Evolutionary conservation across 495 filamentous ascomycete genomes (phyloP).

Genomic region (Penicillium roqueforti): DNA sequence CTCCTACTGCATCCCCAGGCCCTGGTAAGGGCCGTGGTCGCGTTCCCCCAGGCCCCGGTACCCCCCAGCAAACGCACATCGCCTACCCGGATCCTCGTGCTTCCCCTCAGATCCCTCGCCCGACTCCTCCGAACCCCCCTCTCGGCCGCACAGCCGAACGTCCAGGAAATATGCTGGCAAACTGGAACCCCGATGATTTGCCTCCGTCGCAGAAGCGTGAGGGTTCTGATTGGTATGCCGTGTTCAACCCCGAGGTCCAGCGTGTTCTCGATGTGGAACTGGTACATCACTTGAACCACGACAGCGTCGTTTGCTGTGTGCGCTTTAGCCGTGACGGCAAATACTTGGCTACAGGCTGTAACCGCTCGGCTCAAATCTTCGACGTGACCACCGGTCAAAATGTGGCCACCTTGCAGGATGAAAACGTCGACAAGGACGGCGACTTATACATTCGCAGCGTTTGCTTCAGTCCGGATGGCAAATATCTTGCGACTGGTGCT

Average conservation of each 20-base stretch:
- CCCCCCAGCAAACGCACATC: constrained; percentile 82
- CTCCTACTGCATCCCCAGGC: constrained; percentile 81
- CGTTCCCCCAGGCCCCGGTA: constrained; percentile 68
- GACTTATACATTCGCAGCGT: constrained; percentile 90
- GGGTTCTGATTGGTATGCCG: constrained; percentile 78
- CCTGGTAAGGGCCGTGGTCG: constrained; percentile 61
- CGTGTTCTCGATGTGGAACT: constrained; percentile 82
- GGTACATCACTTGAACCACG: constrained; percentile 79
- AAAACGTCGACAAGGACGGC: constrained; percentile 74
- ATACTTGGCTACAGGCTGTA: constrained; percentile 85
- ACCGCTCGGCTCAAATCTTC: constrained; percentile 85
- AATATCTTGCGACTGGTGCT: constrained; percentile 82
- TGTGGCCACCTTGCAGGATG: constrained; percentile 75
- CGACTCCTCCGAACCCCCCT: constrained; percentile 62
- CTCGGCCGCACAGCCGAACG: constrained; percentile 43
- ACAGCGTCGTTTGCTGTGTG: constrained; percentile 89
- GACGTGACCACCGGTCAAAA: constrained; percentile 76
- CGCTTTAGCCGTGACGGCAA: constrained; percentile 85
- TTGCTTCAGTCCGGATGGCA: constrained; percentile 88
- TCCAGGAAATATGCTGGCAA: constrained; percentile 75
- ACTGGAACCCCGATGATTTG: constrained; percentile 79
- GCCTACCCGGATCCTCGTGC: constrained; percentile 76
- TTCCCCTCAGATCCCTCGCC: constrained; percentile 84
- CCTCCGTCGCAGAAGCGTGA: constrained; percentile 81
- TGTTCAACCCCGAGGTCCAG: constrained; percentile 82